These are phyloP conservation scores for Mychonastes homosphaera DNA, from an alignment of 139 green algal genomes.

Conservation along the genomic window DNA sequence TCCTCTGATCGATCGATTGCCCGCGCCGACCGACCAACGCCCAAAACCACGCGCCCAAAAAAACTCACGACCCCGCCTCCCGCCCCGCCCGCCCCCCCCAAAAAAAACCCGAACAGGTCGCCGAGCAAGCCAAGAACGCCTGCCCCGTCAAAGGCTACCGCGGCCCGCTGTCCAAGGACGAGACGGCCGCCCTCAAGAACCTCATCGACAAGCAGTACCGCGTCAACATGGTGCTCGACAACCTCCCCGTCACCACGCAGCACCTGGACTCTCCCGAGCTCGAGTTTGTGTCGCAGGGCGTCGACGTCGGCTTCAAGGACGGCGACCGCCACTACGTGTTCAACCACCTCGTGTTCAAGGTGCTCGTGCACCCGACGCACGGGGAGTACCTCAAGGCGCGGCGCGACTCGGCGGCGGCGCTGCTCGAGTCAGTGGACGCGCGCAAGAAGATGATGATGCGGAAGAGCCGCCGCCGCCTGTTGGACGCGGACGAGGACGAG, in stretches of 20 bases:
- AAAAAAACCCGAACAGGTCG: no score
- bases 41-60: background rate
- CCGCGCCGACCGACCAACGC: no score
- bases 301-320: conserved; percentile 66
- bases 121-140: conserved; percentile 32
- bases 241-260: conserved; percentile 87
- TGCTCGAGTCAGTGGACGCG: conserved; percentile 38
- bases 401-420: conserved; percentile 12
- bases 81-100: background rate
- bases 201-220: conserved; percentile 79
- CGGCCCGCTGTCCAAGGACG: conserved; percentile 22
- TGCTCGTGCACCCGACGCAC: conserved; percentile 78
- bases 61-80: background rate
- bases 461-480: background rate
- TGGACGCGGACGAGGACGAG: background rate
- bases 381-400: conserved; percentile 53
- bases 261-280: conserved; percentile 54
- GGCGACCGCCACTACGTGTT: conserved; percentile 73
- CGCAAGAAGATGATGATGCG: background rate
- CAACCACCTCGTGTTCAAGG: conserved; percentile 94
- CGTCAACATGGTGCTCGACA: conserved; percentile 90
- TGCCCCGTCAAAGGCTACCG: conserved; percentile 21
- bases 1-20: no score
- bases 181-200: conserved; percentile 26
- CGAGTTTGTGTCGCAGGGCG: conserved; percentile 66